These are phyloP conservation scores for Lactuca sativa DNA, from an alignment of 129 eudicot species.

Conservation along the genomic window DNA sequence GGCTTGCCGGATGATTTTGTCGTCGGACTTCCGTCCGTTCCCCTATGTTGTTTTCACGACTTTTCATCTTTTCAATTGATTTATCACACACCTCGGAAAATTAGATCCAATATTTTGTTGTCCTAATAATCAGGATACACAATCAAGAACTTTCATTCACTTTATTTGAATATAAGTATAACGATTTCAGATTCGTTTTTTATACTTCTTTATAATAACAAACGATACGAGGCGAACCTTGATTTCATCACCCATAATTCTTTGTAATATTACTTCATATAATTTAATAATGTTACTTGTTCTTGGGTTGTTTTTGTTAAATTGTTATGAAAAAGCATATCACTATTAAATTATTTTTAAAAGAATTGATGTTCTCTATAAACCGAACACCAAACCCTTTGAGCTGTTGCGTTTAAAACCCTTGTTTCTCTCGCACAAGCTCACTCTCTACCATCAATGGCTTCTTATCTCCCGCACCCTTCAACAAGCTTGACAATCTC, in stretches of 20 bases:
- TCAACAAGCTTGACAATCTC: slow-evolving; percentile 31
- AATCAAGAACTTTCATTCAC: no score
- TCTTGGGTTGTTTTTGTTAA: not conserved
- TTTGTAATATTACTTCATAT: not conserved
- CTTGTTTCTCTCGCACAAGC: slow-evolving; percentile 21
- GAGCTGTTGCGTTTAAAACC: not conserved
- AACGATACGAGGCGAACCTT: not conserved
- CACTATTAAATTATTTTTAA: not conserved
- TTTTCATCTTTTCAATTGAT: no score
- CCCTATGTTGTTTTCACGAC: no score
- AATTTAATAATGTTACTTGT: not conserved
- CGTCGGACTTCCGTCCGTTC: no score
- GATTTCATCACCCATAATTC: not conserved
- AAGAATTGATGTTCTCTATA: not conserved
- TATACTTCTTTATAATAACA: not conserved
- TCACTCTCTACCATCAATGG: slow-evolving; percentile 38
- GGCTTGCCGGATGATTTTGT: no score
- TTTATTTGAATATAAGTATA: no score
- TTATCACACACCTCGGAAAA: no score
- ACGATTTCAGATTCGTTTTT: no score
- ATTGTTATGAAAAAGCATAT: not conserved
- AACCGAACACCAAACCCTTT: slow-evolving; percentile 7
- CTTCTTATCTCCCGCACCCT: slow-evolving; percentile 46
- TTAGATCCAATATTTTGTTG: no score
- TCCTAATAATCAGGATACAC: no score